Percentiles rank a stretch among this genome's conserved stretches.
phyloP scores from a whole-genome alignment of 1,284 basidiomycete species.

The Papiliotrema fonsecae region DNA sequence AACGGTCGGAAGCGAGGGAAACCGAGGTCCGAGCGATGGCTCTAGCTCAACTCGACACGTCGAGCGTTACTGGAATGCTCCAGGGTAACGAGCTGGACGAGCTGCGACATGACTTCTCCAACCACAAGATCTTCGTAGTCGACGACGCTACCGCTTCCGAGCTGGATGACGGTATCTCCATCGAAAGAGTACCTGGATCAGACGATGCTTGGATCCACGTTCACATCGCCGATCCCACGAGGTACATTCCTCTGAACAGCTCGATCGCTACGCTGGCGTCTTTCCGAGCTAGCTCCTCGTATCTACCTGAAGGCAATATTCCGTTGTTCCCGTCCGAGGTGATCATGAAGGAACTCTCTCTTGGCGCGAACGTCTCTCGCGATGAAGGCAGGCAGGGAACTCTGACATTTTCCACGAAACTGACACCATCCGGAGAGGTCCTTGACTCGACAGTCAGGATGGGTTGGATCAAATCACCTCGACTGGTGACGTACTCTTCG shows the following conservation, averaged over 20 bases:
- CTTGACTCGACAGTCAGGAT: slow-evolving; percentile 66
- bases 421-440: slow-evolving; percentile 63
- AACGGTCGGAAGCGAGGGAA: slow-evolving; percentile 29
- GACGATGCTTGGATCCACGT: slow-evolving; percentile 75
- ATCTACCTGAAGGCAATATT: slow-evolving; percentile 61
- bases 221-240: slow-evolving; percentile 91
- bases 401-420: slow-evolving; percentile 74
- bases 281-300: slow-evolving; percentile 54
- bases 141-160: slow-evolving; percentile 79
- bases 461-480: slow-evolving; percentile 66
- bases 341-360: slow-evolving; percentile 53
- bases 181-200: slow-evolving; percentile 62
- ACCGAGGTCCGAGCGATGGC: slow-evolving; percentile 16
- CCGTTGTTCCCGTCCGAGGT: slow-evolving; percentile 62
- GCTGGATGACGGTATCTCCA: slow-evolving; percentile 88
- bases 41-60: slow-evolving; percentile 23
- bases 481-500: slow-evolving; percentile 63
- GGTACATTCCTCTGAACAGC: slow-evolving; percentile 67
- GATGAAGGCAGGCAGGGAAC: slow-evolving; percentile 50
- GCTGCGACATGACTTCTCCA: slow-evolving; percentile 74
- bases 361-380: slow-evolving; percentile 52
- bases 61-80: slow-evolving; percentile 39
- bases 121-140: slow-evolving; percentile 79
- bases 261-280: slow-evolving; percentile 58
- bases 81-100: slow-evolving; percentile 28